Base-by-base conservation (phyloP, 805 yeast genomes). In the Grigorovia transvaalensis region DNA sequence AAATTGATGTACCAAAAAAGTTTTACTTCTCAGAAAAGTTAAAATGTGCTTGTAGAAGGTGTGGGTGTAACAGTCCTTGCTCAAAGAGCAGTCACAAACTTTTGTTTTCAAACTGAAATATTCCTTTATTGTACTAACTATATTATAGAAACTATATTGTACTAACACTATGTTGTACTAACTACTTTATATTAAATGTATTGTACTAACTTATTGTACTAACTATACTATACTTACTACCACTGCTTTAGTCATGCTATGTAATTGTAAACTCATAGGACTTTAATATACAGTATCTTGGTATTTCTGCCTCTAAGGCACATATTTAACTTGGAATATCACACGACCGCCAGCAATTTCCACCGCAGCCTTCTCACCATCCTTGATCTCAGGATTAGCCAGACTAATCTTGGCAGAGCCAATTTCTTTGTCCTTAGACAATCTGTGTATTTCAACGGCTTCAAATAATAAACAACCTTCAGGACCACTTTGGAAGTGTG, bases 341-440 rank as follows among this genome's bases (percentile, higher is more conserved):
- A 68, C 46, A 51, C 57, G 61, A 20, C 71, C 71, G 7, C 57
- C 57, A 2, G 62, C 66, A 15, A 68, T 44, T 50, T 61, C 63
- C 9, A 66, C 51, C 9, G 69, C 57, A 15, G 66, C 51, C 49
- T 65, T 65, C 11, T 66, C 68, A 17, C 59, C 63, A 30, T 58
- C 59, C 45, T 59, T 63, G 6, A 68, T 59, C 44, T 64, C 66
- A 3, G 69, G 64, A 43, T 82, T 82, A 44, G 69, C 61, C 55
- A 86, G 69, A 12, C 70, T 67, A 33, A 88, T 59, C 42, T 78
- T 72, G 9, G 80, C 81, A 47, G 73, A 73, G 12, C 85, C 95
- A 44, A 88, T 51, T 52, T 79, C 85, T 29, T 72, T 71, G 57
- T 79, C 83, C 61, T 84, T 82, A 42, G 95, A 89, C 58, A 90